Evolutionary conservation across 176 grass and related monocot genomes (phyloP).

Genomic region (Ensete glaucum): DNA sequence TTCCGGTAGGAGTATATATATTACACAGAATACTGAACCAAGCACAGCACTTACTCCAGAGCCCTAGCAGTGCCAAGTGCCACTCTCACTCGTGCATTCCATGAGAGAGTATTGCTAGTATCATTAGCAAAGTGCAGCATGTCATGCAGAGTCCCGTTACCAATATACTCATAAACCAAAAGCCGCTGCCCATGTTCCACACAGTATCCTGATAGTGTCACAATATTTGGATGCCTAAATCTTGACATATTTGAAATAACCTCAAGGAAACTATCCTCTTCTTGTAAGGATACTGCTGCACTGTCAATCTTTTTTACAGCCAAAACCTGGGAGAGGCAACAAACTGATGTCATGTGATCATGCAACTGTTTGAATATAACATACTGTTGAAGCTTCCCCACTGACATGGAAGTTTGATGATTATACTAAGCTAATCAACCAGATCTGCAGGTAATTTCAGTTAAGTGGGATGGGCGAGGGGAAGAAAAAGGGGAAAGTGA

Average conservation of each 20-base stretch:
- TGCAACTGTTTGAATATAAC: no score
- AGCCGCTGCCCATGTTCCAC: conserved; percentile 80
- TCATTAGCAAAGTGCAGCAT: conserved; percentile 79
- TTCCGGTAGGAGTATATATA: not conserved
- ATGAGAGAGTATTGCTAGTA: conserved; percentile 61
- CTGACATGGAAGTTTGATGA: not conserved
- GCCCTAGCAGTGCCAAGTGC: conserved; percentile 82
- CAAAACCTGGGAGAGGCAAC: conserved; percentile 54
- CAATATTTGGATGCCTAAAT: conserved; percentile 86
- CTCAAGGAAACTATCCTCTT: conserved; percentile 90
- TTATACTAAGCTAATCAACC: not conserved
- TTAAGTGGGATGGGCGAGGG: not conserved
- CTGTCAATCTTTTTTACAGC: conserved; percentile 96
- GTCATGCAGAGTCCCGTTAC: conserved; percentile 77
- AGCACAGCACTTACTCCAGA: conserved; percentile 59
- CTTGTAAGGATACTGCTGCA: conserved; percentile 68
- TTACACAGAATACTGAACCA: not conserved
- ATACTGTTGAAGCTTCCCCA: not conserved
- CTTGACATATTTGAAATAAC: conserved; percentile 86
- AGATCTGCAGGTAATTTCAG: not conserved
- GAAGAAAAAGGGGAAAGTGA: not conserved
- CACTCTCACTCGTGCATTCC: conserved; percentile 80
- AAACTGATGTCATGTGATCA: not conserved
- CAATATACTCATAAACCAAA: conserved; percentile 80
- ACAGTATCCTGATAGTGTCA: conserved; percentile 79